Conservation (phyloP, 228 moss, liverwort and hornwort genomes). For the Sphagnum magellanicum region DNA sequence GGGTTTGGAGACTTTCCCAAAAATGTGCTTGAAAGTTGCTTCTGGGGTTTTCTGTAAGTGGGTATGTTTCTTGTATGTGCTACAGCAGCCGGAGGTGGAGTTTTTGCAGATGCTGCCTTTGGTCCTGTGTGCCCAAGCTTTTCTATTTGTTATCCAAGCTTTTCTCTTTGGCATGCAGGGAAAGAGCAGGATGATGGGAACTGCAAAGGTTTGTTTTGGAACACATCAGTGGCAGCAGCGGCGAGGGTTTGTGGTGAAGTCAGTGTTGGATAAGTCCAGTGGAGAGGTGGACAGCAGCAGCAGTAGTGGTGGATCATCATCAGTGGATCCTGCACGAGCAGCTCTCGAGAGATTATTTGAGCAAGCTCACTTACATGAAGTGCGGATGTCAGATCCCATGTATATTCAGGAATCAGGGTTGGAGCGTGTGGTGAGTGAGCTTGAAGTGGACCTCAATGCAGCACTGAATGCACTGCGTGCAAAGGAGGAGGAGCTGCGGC, state of each 20-base stretch:
- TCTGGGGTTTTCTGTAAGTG: not conserved
- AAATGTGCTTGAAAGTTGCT: not conserved
- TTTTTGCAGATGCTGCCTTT: too few species aligned
- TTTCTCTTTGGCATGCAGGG: slow-evolving; percentile 1
- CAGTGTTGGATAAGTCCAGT: slow-evolving; percentile 31
- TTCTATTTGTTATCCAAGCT: not conserved
- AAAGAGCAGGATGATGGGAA: not conserved
- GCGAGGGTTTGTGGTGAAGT: slow-evolving; percentile 13
- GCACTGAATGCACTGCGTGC: slow-evolving; percentile 21
- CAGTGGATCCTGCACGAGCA: slow-evolving; percentile 17
- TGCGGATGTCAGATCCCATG: slow-evolving; percentile 9
- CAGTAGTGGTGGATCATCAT: slow-evolving; percentile 15
- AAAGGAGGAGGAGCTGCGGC: slow-evolving; percentile 35
- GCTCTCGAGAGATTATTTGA: slow-evolving; percentile 38
- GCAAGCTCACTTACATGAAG: slow-evolving; percentile 33
- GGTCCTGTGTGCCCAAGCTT: too few species aligned
- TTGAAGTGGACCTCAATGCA: slow-evolving; percentile 34
- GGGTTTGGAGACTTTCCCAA: not conserved
- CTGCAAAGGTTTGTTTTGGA: not conserved
- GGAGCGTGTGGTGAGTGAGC: slow-evolving; percentile 21
- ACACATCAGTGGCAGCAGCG: slow-evolving; percentile 1
- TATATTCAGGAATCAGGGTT: slow-evolving; percentile 10
- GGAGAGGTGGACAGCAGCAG: slow-evolving; percentile 14
- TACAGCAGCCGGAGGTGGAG: too few species aligned
- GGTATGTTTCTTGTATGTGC: not conserved